These are phyloP conservation scores for Inga oerstediana DNA, from an alignment of 306 rosid genomes.

Conservation along the genomic window DNA sequence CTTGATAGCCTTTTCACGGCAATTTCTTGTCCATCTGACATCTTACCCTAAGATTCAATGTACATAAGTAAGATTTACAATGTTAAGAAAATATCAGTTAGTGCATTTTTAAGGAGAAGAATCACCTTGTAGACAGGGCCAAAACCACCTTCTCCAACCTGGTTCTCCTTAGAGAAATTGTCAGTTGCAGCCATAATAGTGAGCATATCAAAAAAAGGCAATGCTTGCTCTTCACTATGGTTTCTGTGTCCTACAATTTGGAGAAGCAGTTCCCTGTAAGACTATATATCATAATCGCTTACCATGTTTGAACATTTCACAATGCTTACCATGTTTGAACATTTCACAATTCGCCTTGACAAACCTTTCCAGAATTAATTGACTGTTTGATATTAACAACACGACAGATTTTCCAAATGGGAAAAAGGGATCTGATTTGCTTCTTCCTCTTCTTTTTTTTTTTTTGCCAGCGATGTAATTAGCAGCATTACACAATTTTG, in stretches of 20 bases:
- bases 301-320: background rate
- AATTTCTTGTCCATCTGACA: background rate
- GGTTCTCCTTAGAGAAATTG: slow-evolving; percentile 37
- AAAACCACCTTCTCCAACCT: slow-evolving; percentile 57
- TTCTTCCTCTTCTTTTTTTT: fast-evolving
- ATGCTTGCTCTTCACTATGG: slow-evolving; percentile 33
- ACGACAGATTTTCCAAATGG: background rate
- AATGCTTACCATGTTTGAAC: background rate
- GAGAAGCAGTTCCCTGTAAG: background rate
- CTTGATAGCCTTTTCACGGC: background rate
- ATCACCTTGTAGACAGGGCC: slow-evolving; percentile 54
- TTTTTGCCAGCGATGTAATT: too few species aligned
- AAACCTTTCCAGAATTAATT: background rate
- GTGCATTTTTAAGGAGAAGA: background rate
- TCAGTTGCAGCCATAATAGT: slow-evolving; percentile 42
- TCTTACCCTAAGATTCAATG: slow-evolving; percentile 27
- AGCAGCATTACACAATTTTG: too few species aligned
- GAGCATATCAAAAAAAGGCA: slow-evolving; percentile 36
- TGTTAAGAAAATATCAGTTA: background rate
- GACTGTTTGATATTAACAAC: background rate
- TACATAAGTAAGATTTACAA: background rate
- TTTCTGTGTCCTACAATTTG: slow-evolving; percentile 12
- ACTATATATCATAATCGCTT: background rate
- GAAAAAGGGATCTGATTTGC: too few species aligned
- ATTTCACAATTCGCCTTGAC: background rate